Conservation (phyloP, 1,284 basidiomycete genomes). For the Hymenochaete sp. region DNA sequence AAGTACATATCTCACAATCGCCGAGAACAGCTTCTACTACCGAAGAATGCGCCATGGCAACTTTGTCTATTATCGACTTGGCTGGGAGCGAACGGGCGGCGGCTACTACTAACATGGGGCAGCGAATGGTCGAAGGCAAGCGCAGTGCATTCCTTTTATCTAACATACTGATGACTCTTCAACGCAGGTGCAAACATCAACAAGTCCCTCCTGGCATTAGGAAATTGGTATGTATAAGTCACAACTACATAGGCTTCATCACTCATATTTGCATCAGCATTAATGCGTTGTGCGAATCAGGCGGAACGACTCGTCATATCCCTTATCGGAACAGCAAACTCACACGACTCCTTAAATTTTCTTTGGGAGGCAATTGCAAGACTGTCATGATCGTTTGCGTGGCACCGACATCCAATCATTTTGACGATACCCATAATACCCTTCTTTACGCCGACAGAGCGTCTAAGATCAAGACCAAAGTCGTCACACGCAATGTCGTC, state of each 20-base stretch:
- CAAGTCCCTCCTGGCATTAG: constrained; percentile 89
- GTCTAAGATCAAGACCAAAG: constrained; percentile 94
- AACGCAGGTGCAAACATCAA: constrained; percentile 96
- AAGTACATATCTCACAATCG: constrained; percentile 83
- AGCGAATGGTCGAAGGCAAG: constrained; percentile 86
- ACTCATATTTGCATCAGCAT: no score
- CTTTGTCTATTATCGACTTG: constrained; percentile 92
- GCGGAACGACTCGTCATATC: constrained; percentile 76
- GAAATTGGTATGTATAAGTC: no score
- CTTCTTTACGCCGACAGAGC: constrained; percentile 93
- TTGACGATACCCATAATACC: constrained; percentile 96
- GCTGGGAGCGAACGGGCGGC: constrained; percentile 94
- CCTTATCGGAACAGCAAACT: constrained; percentile 97
- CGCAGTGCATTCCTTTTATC: constrained; percentile 33
- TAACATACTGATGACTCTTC: constrained; percentile 90
- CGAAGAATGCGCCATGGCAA: constrained; percentile 76
- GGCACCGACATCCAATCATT: constrained; percentile 87
- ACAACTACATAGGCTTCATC: no score
- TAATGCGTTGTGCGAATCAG: constrained; percentile 89
- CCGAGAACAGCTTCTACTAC: constrained; percentile 75
- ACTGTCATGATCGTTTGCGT: constrained; percentile 98
- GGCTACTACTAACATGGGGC: constrained; percentile 93
- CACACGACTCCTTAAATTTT: constrained; percentile 91
- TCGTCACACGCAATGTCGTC: constrained; percentile 85
- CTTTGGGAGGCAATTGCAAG: constrained; percentile 94